Conservation (phyloP, 805 yeast species). For the Suhomyces kilbournensis region DNA sequence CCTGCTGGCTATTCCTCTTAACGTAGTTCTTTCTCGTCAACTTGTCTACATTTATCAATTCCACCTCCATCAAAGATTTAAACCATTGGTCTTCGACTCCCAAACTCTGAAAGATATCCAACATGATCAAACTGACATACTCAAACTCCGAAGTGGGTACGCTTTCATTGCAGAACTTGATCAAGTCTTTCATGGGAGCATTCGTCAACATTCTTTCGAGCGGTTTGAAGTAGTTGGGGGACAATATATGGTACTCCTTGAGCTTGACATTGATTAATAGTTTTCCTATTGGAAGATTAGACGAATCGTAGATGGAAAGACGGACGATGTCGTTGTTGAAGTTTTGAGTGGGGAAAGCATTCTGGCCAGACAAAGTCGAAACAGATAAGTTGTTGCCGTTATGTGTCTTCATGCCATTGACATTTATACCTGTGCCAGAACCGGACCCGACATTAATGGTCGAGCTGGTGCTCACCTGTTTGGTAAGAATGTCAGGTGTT, state of each 20-base stretch:
- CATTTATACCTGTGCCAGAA: conserved; percentile 21
- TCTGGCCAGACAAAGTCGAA: neutral
- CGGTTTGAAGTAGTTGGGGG: conserved; percentile 56
- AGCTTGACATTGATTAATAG: conserved; percentile 50
- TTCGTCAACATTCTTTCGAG: conserved; percentile 60
- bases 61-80: conserved; percentile 62
- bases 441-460: conserved; percentile 31
- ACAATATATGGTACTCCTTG: conserved; percentile 55
- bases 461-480: conserved; percentile 27
- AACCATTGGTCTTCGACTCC: conserved; percentile 74
- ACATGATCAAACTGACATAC: conserved; percentile 53
- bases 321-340: conserved; percentile 38
- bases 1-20: conserved; percentile 14
- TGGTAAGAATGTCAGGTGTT: conserved; percentile 49
- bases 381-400: conserved; percentile 5
- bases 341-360: neutral
- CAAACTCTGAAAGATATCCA: conserved; percentile 73
- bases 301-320: conserved; percentile 42
- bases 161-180: conserved; percentile 43
- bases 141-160: conserved; percentile 47
- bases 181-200: conserved; percentile 51
- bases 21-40: conserved; percentile 42
- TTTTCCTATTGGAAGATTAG: conserved; percentile 53
- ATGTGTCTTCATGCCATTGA: conserved; percentile 14
- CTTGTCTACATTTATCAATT: conserved; percentile 50